Base-by-base conservation (phyloP, 1,284 basidiomycete genomes). In the Sphagnurus paluster region DNA sequence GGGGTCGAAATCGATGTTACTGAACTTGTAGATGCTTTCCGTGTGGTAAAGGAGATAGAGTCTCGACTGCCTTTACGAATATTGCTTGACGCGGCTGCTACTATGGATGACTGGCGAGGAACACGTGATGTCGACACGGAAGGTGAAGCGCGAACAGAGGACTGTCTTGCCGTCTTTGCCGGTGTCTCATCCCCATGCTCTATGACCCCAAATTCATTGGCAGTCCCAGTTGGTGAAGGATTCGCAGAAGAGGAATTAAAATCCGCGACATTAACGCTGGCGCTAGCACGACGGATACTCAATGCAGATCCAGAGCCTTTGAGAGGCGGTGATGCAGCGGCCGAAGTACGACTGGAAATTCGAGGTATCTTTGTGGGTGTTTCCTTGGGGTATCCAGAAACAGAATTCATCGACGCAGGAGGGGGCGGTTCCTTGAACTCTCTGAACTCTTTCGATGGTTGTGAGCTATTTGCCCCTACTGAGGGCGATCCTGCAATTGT, bases 311-410 rank as follows among this genome's bases (percentile, higher is more conserved):
- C 68, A 48, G 67, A 67, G 28, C 71, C 67, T 56, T 83, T 86
- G 46, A 82, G 62, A 19, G 81, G 77, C 3, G 85, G 85, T 8
- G 87, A 85, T 37, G 79, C 75, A 39, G 73, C 76, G 2, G 83
- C 78, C 3, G 88, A 89, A 4, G 83, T 82, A 38, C 87, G 77
- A 60, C 84, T 90, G 16, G 90, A 86, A 48, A 96, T 93, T 32
- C 93, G 87, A 40, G 94, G 94, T 56, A 97, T 98, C 72, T 94
- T 95, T 17, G 94, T 98, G 0, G 94, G 93, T 0, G 88, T 89
- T 62, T 90, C 87, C 65, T 90, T 90, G 4, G 77, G 63, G 45
- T 82, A 63, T n/a, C 71, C 68, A 19, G 75, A 70, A 3, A 71
- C 57, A 5, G 77, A 68, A 54, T 81, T 83, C 47, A 74, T 57